Conservation (phyloP, 1,139 yeast genomes). For the Lodderomyces theae region DNA sequence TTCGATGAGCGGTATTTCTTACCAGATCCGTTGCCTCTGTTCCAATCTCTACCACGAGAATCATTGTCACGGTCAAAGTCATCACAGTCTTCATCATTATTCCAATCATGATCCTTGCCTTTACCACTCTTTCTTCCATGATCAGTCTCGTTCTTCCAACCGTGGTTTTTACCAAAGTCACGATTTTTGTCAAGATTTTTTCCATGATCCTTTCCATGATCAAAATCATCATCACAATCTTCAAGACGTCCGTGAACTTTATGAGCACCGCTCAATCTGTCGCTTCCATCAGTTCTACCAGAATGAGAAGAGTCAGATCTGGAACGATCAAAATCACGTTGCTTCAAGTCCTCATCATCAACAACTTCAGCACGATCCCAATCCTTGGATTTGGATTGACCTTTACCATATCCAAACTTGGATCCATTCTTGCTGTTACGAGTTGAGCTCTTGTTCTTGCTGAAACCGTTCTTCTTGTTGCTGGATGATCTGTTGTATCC, state of each 20-base stretch:
- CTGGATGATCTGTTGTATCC: background rate
- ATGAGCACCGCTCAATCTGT: background rate
- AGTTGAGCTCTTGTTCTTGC: background rate
- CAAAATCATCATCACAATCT: conserved; percentile 2
- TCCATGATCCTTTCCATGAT: background rate
- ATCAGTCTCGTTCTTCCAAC: conserved; percentile 1
- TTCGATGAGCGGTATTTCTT: background rate
- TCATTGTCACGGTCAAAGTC: conserved; percentile 1
- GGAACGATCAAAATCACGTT: background rate
- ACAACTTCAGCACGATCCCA: conserved; percentile 1
- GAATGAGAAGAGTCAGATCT: background rate
- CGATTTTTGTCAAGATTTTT: background rate
- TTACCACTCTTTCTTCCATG: conserved; percentile 1
- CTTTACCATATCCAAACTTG: background rate
- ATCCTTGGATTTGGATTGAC: background rate
- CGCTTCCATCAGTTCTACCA: background rate
- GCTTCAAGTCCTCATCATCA: background rate
- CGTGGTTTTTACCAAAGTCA: background rate
- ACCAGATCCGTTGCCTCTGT: conserved; percentile 2
- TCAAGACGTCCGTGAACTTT: conserved; percentile 1
- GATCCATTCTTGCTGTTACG: background rate
- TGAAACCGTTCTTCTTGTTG: background rate
- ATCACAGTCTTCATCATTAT: conserved; percentile 2
- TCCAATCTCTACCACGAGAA: conserved; percentile 2
- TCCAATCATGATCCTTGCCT: background rate